Conservation (phyloP, 2,329 filamentous ascomycete species). For the Colletotrichum sp. region DNA sequence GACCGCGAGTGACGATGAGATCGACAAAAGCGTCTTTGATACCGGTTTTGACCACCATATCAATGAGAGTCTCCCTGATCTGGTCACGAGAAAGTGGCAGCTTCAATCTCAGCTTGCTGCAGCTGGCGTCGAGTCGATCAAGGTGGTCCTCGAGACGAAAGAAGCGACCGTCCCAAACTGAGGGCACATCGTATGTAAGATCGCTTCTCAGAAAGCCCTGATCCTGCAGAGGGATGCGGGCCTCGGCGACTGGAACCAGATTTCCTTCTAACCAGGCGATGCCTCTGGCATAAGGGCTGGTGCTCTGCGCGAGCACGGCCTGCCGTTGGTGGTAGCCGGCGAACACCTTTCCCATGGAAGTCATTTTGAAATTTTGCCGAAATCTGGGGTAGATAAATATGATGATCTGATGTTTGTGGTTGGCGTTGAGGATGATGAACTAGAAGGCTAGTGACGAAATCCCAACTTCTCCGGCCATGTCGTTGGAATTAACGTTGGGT, state of each 20-base stretch:
- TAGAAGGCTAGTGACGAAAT: background rate
- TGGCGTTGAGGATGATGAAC: background rate
- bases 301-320: background rate
- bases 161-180: constrained; percentile 56
- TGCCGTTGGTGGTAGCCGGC: background rate
- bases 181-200: constrained; percentile 55
- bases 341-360: constrained; percentile 46
- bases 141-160: constrained; percentile 58
- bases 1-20: constrained; percentile 54
- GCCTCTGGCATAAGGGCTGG: constrained; percentile 44
- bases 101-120: constrained; percentile 47
- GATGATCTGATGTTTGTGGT: background rate
- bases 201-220: constrained; percentile 58
- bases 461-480: background rate
- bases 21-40: constrained; percentile 56
- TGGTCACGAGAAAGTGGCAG: constrained; percentile 44
- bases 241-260: constrained; percentile 46
- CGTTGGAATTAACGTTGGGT: background rate
- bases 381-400: background rate
- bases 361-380: constrained; percentile 29
- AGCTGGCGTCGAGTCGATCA: constrained; percentile 45
- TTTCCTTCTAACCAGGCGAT: constrained; percentile 52
- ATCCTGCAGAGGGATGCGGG: constrained; percentile 54
- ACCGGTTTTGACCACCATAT: constrained; percentile 50
- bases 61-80: constrained; percentile 41